phyloP scores from a whole-genome alignment of 164 flowering plant genomes.

The Aristolochia fimbriata region DNA sequence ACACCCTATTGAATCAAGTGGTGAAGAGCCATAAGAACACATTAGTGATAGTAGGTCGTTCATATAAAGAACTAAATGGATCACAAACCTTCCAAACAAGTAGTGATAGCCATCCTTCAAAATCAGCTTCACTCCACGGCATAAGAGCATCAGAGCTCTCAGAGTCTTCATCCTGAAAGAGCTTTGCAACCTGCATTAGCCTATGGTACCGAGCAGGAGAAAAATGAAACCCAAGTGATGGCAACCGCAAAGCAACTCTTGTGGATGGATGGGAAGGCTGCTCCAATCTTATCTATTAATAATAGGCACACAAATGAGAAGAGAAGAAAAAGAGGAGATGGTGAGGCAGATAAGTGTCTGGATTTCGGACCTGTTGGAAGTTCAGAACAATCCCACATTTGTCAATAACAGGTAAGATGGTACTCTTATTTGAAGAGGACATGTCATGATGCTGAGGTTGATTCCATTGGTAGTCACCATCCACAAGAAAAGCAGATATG shows the following conservation, averaged over 20 bases:
- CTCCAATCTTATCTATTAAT: slow-evolving; percentile 47
- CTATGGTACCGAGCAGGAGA: slow-evolving; percentile 99
- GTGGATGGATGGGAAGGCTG: slow-evolving; percentile 67
- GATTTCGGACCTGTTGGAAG: slow-evolving; percentile 72
- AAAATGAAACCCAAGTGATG: slow-evolving; percentile 80
- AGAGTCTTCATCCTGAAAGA: slow-evolving; percentile 52
- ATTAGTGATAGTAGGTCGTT: background rate
- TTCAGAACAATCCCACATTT: slow-evolving; percentile 73
- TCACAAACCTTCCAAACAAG: slow-evolving; percentile 71
- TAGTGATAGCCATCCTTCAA: slow-evolving; percentile 84
- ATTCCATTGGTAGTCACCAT: slow-evolving; percentile 85
- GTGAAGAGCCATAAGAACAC: slow-evolving; percentile 1
- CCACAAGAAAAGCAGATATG: slow-evolving; percentile 89
- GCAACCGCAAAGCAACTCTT: slow-evolving; percentile 70
- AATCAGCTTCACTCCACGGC: slow-evolving; percentile 91
- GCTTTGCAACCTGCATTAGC: slow-evolving; percentile 71
- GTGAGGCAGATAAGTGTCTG: background rate
- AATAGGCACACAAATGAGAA: slow-evolving; percentile 3
- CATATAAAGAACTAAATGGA: background rate
- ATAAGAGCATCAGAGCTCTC: slow-evolving; percentile 29
- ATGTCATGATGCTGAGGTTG: slow-evolving; percentile 19
- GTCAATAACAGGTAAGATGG: slow-evolving; percentile 76
- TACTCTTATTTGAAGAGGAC: slow-evolving; percentile 14
- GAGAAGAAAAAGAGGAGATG: background rate
- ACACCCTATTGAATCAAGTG: slow-evolving; percentile 50